Percentiles rank a stretch among this genome's conserved stretches.
Evolutionary conservation across 2,329 filamentous ascomycete genomes (phyloP).

Genomic region (Colletotrichum lindemuthianum): DNA sequence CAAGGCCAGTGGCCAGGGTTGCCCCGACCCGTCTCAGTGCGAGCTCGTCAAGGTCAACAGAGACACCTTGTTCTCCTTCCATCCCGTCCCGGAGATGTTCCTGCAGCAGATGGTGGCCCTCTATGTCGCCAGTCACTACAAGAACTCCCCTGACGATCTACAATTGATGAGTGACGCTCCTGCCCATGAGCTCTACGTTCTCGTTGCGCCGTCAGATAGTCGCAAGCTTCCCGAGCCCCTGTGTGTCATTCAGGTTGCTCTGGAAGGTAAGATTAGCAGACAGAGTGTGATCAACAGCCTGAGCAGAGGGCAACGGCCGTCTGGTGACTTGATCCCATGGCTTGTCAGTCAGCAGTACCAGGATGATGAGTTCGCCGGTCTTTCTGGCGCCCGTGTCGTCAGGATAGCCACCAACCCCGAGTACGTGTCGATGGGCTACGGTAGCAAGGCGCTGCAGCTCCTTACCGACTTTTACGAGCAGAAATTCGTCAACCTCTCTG

Average conservation of each 20-base stretch:
- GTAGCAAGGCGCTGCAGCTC: constrained; percentile 86
- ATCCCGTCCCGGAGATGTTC: constrained; percentile 96
- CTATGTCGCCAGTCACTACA: constrained; percentile 97
- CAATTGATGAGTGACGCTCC: constrained; percentile 98
- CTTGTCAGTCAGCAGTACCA: constrained; percentile 98
- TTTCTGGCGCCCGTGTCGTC: constrained; percentile 92
- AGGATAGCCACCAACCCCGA: constrained; percentile 97
- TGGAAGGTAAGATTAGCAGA: constrained; percentile 94
- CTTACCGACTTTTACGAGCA: constrained; percentile 94
- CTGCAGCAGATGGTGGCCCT: constrained; percentile 98
- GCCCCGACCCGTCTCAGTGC: constrained; percentile 90
- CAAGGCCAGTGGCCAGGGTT: constrained; percentile 77
- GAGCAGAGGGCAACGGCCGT: constrained; percentile 86
- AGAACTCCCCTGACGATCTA: constrained; percentile 97
- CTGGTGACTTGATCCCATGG: constrained; percentile 97
- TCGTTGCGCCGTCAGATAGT: constrained; percentile 86
- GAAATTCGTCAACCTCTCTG: constrained; percentile 86
- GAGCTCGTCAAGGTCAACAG: constrained; percentile 94
- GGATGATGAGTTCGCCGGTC: constrained; percentile 92
- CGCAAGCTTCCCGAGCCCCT: constrained; percentile 89
- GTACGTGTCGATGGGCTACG: constrained; percentile 92
- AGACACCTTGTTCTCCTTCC: constrained; percentile 97
- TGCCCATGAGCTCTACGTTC: constrained; percentile 93
- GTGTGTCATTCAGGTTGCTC: constrained; percentile 91
- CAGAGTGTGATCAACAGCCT: constrained; percentile 92